Percentiles rank a stretch among this genome's conserved stretches.
These are phyloP conservation scores for Solanum clarkiae DNA, from an alignment of 257 asterid genomes.

Conservation along the genomic window DNA sequence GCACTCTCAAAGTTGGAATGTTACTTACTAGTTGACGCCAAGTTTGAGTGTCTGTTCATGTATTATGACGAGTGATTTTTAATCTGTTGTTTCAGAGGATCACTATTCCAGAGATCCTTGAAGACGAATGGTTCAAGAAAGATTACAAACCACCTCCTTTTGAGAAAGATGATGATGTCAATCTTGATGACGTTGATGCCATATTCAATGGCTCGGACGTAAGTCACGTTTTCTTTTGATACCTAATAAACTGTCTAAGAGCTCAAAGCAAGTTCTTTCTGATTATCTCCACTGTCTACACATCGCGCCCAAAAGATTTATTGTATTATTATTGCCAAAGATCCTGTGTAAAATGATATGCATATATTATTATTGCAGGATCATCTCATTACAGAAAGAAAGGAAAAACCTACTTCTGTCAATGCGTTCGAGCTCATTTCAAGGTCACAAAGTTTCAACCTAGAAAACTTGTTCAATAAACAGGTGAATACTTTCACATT, in stretches of 20 bases:
- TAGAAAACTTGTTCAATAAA: constrained; percentile 57
- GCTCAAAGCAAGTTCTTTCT: background rate
- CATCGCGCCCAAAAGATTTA: background rate
- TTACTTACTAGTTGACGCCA: background rate
- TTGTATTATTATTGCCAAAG: background rate
- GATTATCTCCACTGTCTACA: background rate
- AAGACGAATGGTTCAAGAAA: constrained; percentile 68
- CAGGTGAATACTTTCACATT: constrained; percentile 29
- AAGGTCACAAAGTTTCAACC: constrained; percentile 65
- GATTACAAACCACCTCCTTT: constrained; percentile 55
- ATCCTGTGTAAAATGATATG: background rate
- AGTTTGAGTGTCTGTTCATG: background rate
- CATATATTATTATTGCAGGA: constrained; percentile 29
- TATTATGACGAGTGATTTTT: background rate
- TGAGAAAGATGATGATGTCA: constrained; percentile 53
- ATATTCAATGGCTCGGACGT: constrained; percentile 59
- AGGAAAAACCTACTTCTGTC: constrained; percentile 75
- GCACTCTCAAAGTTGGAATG: background rate
- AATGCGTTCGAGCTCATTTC: constrained; percentile 81
- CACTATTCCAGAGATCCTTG: constrained; percentile 50
- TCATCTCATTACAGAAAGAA: constrained; percentile 52
- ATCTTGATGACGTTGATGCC: constrained; percentile 66
- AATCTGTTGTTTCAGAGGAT: constrained; percentile 41
- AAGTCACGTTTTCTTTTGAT: background rate
- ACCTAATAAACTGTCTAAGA: background rate